A percentile compares a stretch with the other conserved stretches of the same genome.
Evolutionary conservation across 371 early-diverging fungal genomes (phyloP).

Genomic region (Furculomyces boomerangus): DNA sequence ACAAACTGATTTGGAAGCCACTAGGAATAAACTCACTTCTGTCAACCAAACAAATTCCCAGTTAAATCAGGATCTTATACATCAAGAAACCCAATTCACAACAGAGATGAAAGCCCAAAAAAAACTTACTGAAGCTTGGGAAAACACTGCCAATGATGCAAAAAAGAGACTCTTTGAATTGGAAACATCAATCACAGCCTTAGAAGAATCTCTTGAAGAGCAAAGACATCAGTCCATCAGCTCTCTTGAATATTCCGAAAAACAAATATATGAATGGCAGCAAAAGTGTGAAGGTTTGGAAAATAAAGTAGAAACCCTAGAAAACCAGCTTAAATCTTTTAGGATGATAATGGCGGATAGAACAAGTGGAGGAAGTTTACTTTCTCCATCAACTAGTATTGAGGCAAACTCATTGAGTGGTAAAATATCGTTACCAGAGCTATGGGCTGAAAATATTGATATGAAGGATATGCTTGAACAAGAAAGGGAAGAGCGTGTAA

Average conservation of each 20-base stretch:
- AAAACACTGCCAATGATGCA: slow-evolving; percentile 27
- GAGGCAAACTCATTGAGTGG: slow-evolving; percentile 27
- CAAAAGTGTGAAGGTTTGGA: not conserved
- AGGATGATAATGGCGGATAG: slow-evolving; percentile 17
- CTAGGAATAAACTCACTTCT: slow-evolving; percentile 8
- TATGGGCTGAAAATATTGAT: slow-evolving; percentile 39
- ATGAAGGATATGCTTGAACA: slow-evolving; percentile 30
- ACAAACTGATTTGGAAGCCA: slow-evolving; percentile 21
- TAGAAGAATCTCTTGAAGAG: slow-evolving; percentile 11
- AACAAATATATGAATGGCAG: slow-evolving; percentile 6
- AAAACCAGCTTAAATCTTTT: slow-evolving; percentile 12
- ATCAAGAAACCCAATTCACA: slow-evolving; percentile 38
- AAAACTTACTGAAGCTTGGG: slow-evolving; percentile 35
- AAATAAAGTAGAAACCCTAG: not conserved
- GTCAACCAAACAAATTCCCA: slow-evolving; percentile 24
- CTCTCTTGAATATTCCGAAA: slow-evolving; percentile 7
- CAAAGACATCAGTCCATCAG: slow-evolving; percentile 3
- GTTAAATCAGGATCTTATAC: slow-evolving; percentile 26
- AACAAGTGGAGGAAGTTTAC: slow-evolving; percentile 3
- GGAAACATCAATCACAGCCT: slow-evolving; percentile 17
- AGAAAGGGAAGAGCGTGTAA: slow-evolving; percentile 25
- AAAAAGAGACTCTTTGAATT: slow-evolving; percentile 28
- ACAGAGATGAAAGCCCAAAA: slow-evolving; percentile 46
- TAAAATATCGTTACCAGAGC: slow-evolving; percentile 35
- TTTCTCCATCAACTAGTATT: slow-evolving; percentile 39